Percentiles rank a stretch among this genome's conserved stretches.
phyloP scores from a whole-genome alignment of 2,329 filamentous ascomycete genomes.

The Sporothrix euskadiensis region DNA sequence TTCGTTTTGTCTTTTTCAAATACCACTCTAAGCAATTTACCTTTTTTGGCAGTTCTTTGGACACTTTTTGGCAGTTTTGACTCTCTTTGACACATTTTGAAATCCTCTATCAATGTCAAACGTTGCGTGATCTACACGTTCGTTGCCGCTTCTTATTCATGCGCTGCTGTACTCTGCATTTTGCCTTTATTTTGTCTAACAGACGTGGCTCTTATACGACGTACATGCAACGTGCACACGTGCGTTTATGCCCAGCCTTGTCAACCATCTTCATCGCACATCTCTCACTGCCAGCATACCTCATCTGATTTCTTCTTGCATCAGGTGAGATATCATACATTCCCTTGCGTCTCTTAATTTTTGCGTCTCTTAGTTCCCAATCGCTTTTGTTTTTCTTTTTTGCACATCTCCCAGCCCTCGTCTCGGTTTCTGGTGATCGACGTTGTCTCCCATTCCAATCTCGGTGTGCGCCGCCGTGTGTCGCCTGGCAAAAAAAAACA shows the following conservation, averaged over 20 bases:
- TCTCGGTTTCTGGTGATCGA: neutral
- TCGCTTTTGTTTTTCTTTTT: neutral
- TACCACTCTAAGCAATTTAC: neutral
- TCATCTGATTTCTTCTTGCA: neutral
- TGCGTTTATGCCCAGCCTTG: neutral
- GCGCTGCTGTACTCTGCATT: neutral
- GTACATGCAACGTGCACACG: neutral
- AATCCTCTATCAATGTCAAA: neutral
- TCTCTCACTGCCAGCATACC: neutral
- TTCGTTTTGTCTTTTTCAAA: constrained; percentile 13
- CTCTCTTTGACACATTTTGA: neutral
- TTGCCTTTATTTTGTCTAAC: neutral
- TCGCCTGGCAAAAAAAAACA: neutral
- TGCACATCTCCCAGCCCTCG: constrained; percentile 1
- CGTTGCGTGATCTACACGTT: constrained; percentile 15
- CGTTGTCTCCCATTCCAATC: neutral
- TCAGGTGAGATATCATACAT: neutral
- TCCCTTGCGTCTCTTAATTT: neutral
- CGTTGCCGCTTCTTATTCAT: constrained; percentile 3
- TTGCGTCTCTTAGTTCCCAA: neutral
- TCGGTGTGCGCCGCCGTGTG: neutral
- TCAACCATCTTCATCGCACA: neutral
- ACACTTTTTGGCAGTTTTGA: neutral
- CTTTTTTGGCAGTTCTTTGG: neutral
- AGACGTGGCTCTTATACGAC: neutral